Percentiles rank a stretch among this genome's conserved stretches.
Conservation (phyloP, 2,329 filamentous ascomycete species). For the Cladophialophora bantiana region DNA sequence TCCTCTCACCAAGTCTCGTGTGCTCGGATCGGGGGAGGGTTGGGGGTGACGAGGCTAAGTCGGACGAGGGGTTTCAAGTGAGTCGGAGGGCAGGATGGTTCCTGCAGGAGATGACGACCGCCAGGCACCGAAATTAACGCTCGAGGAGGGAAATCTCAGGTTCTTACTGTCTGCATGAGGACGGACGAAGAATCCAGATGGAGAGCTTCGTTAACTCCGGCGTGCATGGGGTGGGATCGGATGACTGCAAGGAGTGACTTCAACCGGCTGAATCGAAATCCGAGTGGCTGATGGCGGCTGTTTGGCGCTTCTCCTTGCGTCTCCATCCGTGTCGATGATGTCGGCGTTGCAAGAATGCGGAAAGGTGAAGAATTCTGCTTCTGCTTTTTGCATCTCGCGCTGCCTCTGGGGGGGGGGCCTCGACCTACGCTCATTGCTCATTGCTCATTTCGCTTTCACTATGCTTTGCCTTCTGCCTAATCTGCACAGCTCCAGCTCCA, state of each 20-base stretch:
- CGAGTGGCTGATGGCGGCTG: slow-evolving; percentile 11
- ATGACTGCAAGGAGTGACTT: not conserved
- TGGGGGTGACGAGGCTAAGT: not conserved
- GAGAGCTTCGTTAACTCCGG: slow-evolving; percentile 9
- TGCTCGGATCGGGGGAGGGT: not conserved
- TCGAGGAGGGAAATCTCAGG: not conserved
- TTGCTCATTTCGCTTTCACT: slow-evolving; percentile 8
- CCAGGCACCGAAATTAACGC: slow-evolving; percentile 19
- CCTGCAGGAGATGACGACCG: slow-evolving; percentile 7
- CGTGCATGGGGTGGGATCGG: not conserved
- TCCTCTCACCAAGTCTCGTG: too few species aligned
- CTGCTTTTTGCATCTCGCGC: slow-evolving; percentile 6
- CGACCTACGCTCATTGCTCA: not conserved
- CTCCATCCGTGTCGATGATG: slow-evolving; percentile 4
- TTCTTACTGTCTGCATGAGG: slow-evolving; percentile 6
- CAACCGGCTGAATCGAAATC: slow-evolving; percentile 11
- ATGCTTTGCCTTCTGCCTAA: slow-evolving; percentile 14
- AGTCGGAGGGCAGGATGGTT: not conserved
- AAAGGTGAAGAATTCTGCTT: slow-evolving; percentile 3
- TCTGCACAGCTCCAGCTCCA: not conserved
- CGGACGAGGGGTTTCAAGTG: not conserved
- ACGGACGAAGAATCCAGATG: not conserved
- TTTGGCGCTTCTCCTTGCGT: not conserved
- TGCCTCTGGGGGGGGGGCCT: slow-evolving; percentile 13
- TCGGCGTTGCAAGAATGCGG: slow-evolving; percentile 5